Conservation (phyloP, 495 filamentous ascomycete genomes). For the Aspergillus mulundensis region DNA sequence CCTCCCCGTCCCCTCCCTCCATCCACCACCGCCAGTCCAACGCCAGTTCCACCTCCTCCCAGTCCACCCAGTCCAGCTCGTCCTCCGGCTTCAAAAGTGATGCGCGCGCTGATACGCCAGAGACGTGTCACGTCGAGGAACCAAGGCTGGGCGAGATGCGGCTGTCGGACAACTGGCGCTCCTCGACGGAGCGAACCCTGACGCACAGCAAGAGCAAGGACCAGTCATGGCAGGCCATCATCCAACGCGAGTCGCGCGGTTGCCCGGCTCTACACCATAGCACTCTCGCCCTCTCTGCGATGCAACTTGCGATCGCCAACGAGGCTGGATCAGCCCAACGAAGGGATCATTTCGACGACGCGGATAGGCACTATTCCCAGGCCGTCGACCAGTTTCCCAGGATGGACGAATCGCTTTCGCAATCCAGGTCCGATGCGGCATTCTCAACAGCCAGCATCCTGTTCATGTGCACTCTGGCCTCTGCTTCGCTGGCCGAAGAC, state of each 20-base stretch:
- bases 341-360: neutral
- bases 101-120: neutral
- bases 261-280: conserved; percentile 1
- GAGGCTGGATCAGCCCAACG: neutral
- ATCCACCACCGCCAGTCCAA: neutral
- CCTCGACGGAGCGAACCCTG: neutral
- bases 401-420: neutral
- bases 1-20: conserved; percentile 1
- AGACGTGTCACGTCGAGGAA: neutral
- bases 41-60: neutral
- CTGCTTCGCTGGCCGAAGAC: conserved; percentile 4
- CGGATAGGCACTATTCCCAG: neutral
- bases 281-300: neutral
- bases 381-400: neutral
- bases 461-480: neutral
- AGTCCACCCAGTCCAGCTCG: neutral
- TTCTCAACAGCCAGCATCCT: neutral
- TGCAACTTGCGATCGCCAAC: neutral
- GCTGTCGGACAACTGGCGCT: neutral
- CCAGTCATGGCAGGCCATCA: conserved; percentile 4
- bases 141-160: neutral
- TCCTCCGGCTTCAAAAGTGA: neutral
- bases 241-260: neutral
- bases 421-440: neutral
- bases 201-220: conserved; percentile 1